A percentile compares a stretch with the other conserved stretches of the same genome.
These are phyloP conservation scores for Nymphaea colorata DNA, from an alignment of 164 flowering plant genomes.

Conservation along the genomic window DNA sequence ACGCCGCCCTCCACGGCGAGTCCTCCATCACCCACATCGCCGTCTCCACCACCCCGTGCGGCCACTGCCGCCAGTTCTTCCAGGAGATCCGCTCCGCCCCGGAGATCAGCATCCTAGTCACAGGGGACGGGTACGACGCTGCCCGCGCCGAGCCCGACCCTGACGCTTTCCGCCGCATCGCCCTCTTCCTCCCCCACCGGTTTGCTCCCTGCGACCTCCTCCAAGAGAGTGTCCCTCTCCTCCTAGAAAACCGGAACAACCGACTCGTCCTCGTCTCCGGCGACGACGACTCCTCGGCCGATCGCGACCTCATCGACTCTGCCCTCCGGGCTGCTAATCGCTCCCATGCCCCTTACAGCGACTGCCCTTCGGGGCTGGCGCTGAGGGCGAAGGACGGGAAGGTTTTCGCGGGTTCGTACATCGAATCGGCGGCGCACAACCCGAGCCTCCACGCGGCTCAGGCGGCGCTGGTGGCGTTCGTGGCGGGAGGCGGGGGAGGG, in stretches of 20 bases:
- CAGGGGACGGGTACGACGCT: slow-evolving; percentile 6
- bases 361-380: slow-evolving; percentile 84
- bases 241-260: slow-evolving; percentile 48
- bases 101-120: slow-evolving; percentile 36
- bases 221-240: slow-evolving; percentile 35
- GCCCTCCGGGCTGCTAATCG: slow-evolving; percentile 72
- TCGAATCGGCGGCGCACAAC: slow-evolving; percentile 88
- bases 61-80: slow-evolving; percentile 95
- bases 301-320: neutral
- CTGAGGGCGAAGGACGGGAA: slow-evolving; percentile 47
- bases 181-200: slow-evolving; percentile 37
- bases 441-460: slow-evolving; percentile 85
- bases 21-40: slow-evolving; percentile 36
- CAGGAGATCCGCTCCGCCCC: slow-evolving; percentile 63
- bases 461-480: slow-evolving; percentile 74
- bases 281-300: neutral
- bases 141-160: neutral
- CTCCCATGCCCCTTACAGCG: slow-evolving; percentile 80
- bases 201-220: slow-evolving; percentile 74
- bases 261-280: slow-evolving; percentile 10
- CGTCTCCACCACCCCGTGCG: slow-evolving; percentile 86
- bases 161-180: slow-evolving; percentile 21
- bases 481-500: slow-evolving; percentile 49
- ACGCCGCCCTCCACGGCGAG: slow-evolving; percentile 43
- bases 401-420: slow-evolving; percentile 56